Evolutionary conservation across 2,329 filamentous ascomycete genomes (phyloP), one percentile per base, ranked within the genome.

Genomic region (Xylaria sp.): DNA sequence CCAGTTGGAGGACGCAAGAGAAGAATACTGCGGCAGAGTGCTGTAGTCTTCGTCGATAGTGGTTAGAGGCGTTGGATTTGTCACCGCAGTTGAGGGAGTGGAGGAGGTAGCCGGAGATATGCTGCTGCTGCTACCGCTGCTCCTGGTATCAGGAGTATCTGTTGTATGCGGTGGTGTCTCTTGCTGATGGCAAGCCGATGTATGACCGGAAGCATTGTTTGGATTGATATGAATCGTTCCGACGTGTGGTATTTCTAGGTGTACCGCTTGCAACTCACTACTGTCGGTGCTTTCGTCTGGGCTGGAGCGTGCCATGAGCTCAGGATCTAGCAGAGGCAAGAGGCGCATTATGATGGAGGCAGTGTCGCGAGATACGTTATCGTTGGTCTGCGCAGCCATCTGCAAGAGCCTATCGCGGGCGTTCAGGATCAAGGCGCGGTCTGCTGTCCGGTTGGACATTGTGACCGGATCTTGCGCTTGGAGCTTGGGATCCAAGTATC

Each of bases 211-310:
- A 7, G 11, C n/a, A 46, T 46, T 42, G 13, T 30, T 30, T 30
- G 63, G 59, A 50, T 73, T 75, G 63, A 81, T 78, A 60, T 76
- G 79, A 48, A 81, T 72, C 1, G 76, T 78, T 23, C 79, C 79
- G 2, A 80, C 69, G 61, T 78, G 80, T 0, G 79, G 79, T 2
- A 81, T 74, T 44, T 74, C 75, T 5, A 81, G 71, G 4, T 74
- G 72, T 39, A 80, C 65, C 4, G 68, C 66, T 10, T 61, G 10
- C 1, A 54, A 53, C n/a, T 61, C 55, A 42, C 62, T 47, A 39
- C 61, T 30, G 55, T 55, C 57, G 23, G 62, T 62, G 56, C 19
- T 35, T 1, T 47, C 53, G 9, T 61, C 56, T 42, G 68, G 65
- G 11, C 13, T 47, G n/a, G 50, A 47, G 46, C 16, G 51, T 16